Percentiles rank a stretch among this genome's conserved stretches.
Conservation (phyloP, 2,329 filamentous ascomycete genomes). For the Pseudocercospora fijiensis region DNA sequence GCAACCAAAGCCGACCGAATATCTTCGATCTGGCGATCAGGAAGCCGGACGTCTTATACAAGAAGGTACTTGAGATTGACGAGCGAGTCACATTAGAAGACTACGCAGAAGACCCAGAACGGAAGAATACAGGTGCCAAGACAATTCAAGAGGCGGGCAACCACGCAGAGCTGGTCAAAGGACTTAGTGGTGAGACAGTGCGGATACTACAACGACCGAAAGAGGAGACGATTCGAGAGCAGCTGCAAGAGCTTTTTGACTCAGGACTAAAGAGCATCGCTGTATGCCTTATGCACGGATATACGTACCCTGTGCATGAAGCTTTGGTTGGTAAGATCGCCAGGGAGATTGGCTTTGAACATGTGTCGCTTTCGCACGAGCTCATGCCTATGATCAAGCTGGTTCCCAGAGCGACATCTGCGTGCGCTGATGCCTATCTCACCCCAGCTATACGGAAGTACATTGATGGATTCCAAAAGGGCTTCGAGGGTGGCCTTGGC, state of each 20-base stretch:
- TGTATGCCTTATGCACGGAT: slow-evolving; percentile 88
- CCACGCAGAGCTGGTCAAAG: slow-evolving; percentile 62
- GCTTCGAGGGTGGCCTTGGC: slow-evolving; percentile 78
- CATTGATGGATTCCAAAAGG: slow-evolving; percentile 71
- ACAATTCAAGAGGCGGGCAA: slow-evolving; percentile 48
- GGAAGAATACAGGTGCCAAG: slow-evolving; percentile 57
- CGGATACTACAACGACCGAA: slow-evolving; percentile 65
- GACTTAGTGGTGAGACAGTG: slow-evolving; percentile 72
- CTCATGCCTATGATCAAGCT: slow-evolving; percentile 89
- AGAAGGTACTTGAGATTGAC: slow-evolving; percentile 81
- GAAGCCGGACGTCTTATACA: slow-evolving; percentile 84
- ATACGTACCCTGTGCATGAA: slow-evolving; percentile 87
- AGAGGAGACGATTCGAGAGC: slow-evolving; percentile 55
- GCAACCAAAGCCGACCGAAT: slow-evolving; percentile 83
- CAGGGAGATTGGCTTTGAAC: slow-evolving; percentile 74
- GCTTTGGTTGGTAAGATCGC: slow-evolving; percentile 73
- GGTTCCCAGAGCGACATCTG: slow-evolving; percentile 71
- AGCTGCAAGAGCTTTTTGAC: slow-evolving; percentile 67
- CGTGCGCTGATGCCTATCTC: slow-evolving; percentile 76
- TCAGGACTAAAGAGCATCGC: slow-evolving; percentile 77
- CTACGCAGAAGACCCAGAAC: slow-evolving; percentile 80
- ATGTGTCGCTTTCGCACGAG: slow-evolving; percentile 77
- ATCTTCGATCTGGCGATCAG: slow-evolving; percentile 89
- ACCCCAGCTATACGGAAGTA: slow-evolving; percentile 78
- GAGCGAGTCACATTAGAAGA: slow-evolving; percentile 90